These are phyloP conservation scores for Phytophthora tubulina DNA, from an alignment of 352 stramenopile species.

Conservation along the genomic window DNA sequence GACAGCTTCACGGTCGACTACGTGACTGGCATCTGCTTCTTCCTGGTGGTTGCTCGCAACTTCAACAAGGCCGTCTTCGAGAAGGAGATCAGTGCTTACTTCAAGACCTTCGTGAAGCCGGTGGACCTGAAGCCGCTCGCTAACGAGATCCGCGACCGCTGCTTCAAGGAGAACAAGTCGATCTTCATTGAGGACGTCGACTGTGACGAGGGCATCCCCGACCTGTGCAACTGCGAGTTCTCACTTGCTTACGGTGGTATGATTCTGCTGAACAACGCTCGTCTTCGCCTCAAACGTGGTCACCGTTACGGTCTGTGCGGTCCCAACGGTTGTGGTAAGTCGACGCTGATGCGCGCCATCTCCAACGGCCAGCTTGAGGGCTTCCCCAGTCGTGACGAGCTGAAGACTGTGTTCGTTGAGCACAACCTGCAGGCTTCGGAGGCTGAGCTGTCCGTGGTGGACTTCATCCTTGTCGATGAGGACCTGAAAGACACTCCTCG, in stretches of 20 bases:
- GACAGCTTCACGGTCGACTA: conserved; percentile 94
- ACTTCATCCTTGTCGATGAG: conserved; percentile 89
- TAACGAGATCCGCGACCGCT: conserved; percentile 83
- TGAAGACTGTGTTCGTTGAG: conserved; percentile 97
- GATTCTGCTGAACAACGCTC: conserved; percentile 93
- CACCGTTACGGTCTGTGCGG: conserved; percentile 96
- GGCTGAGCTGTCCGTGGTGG: conserved; percentile 83
- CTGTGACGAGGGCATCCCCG: conserved; percentile 96
- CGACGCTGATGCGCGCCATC: conserved; percentile 97
- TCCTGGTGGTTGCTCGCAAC: conserved; percentile 90
- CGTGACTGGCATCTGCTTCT: conserved; percentile 85
- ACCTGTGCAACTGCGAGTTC: conserved; percentile 99
- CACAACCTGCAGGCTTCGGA: conserved; percentile 96
- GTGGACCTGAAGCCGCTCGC: conserved; percentile 73
- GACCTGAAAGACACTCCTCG: conserved; percentile 92
- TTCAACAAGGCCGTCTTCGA: conserved; percentile 96
- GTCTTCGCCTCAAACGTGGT: conserved; percentile 92
- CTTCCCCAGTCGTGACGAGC: conserved; percentile 95
- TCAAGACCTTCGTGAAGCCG: conserved; percentile 83
- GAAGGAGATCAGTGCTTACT: conserved; percentile 92
- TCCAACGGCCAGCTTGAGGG: conserved; percentile 96
- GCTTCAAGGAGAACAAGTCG: conserved; percentile 91
- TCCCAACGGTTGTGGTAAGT: conserved; percentile 95
- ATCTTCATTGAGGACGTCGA: conserved; percentile 96
- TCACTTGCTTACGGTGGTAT: conserved; percentile 97